Conservation (phyloP, 116 monocot species). For the Papilionanthe hybrid region DNA sequence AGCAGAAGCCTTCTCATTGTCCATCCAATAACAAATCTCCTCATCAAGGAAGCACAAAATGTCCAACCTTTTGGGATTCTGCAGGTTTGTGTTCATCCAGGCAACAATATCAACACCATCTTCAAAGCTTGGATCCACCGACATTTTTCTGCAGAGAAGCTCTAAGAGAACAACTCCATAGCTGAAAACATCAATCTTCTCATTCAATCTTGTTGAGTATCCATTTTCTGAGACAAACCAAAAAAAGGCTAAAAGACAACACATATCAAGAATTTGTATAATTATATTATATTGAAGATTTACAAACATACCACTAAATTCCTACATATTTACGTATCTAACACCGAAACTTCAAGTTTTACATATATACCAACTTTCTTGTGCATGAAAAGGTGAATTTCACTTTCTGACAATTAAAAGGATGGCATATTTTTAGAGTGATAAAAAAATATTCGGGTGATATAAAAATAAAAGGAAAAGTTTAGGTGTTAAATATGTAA, state of each 20-base stretch:
- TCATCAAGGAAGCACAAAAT: slow-evolving; percentile 43
- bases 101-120: slow-evolving; percentile 62
- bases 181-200: slow-evolving; percentile 75
- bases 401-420: too few species aligned
- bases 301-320: background rate
- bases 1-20: slow-evolving; percentile 47
- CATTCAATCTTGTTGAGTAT: slow-evolving; percentile 43
- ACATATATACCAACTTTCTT: too few species aligned
- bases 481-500: too few species aligned
- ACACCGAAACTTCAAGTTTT: too few species aligned
- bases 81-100: slow-evolving; percentile 30
- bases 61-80: slow-evolving; percentile 18
- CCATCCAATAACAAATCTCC: slow-evolving; percentile 59
- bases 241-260: slow-evolving; percentile 6
- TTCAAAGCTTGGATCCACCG: slow-evolving; percentile 71
- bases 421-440: too few species aligned
- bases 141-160: slow-evolving; percentile 60
- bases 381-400: too few species aligned
- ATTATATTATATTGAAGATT: background rate
- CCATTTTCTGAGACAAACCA: slow-evolving; percentile 49
- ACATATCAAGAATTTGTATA: background rate
- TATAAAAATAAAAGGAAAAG: too few species aligned
- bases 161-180: slow-evolving; percentile 74
- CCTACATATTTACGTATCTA: too few species aligned
- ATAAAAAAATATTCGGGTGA: too few species aligned